Evolutionary conservation across 2,329 filamentous ascomycete genomes (phyloP).

Genomic region (Aureobasidium zeae): DNA sequence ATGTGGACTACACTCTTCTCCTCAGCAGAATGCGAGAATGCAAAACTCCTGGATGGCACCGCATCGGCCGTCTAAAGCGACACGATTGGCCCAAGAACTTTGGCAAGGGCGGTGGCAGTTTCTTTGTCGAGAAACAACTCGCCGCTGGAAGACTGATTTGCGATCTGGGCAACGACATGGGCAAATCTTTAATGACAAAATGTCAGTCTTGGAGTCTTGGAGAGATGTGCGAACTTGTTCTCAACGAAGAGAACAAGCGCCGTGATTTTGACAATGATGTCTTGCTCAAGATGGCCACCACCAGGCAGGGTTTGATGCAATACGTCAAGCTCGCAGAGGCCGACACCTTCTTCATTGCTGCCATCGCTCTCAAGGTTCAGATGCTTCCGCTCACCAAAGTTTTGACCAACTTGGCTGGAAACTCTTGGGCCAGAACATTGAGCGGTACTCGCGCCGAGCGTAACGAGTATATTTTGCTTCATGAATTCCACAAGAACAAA

Average conservation of each 20-base stretch:
- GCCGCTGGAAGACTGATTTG: constrained; percentile 84
- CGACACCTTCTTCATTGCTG: constrained; percentile 92
- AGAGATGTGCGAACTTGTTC: constrained; percentile 91
- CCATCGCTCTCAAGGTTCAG: constrained; percentile 78
- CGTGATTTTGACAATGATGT: constrained; percentile 82
- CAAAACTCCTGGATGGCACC: constrained; percentile 90
- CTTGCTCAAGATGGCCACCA: constrained; percentile 69
- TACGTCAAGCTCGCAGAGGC: constrained; percentile 90
- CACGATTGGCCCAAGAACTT: constrained; percentile 80
- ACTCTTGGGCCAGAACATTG: constrained; percentile 93
- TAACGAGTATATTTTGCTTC: constrained; percentile 97
- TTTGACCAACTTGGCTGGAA: constrained; percentile 89
- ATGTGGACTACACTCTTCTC: constrained; percentile 88
- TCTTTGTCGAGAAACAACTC: constrained; percentile 86
- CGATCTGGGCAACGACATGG: constrained; percentile 90
- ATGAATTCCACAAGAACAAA: constrained; percentile 93
- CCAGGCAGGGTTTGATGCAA: constrained; percentile 79
- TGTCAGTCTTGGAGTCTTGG: constrained; percentile 97
- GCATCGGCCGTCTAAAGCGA: constrained; percentile 77
- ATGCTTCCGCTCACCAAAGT: constrained; percentile 91
- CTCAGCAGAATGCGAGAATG: constrained; percentile 79
- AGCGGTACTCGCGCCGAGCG: constrained; percentile 93
- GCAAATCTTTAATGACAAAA: constrained; percentile 93
- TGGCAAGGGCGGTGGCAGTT: constrained; percentile 75
- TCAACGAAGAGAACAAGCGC: constrained; percentile 61